Evolutionary conservation across 148 eudicot species (phyloP).

Genomic region (Dianthus caryophyllus): DNA sequence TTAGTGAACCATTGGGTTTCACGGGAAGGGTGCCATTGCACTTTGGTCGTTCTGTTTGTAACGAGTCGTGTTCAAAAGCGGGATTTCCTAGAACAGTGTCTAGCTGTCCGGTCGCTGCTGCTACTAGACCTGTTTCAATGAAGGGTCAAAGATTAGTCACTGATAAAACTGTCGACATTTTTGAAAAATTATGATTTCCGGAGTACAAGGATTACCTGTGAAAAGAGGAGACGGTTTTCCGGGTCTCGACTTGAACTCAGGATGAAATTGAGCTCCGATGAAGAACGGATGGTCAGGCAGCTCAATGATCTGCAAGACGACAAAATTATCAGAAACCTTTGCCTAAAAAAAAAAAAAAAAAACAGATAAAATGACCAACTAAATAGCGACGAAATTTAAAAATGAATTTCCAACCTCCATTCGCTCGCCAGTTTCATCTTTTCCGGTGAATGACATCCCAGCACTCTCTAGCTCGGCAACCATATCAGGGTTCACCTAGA

Average conservation of each 20-base stretch:
- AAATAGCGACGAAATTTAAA: background rate
- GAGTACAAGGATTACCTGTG: too few relatives aligned
- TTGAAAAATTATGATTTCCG: too few relatives aligned
- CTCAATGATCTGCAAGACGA: constrained; percentile 66
- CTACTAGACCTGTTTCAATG: constrained; percentile 59
- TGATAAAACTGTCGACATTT: too few relatives aligned
- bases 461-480: constrained; percentile 73
- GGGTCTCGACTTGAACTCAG: constrained; percentile 92
- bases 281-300: constrained; percentile 73
- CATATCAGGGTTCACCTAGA: constrained; percentile 83
- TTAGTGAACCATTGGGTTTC: constrained; percentile 21
- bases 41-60: constrained; percentile 22
- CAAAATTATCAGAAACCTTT: background rate
- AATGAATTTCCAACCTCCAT: constrained; percentile 68
- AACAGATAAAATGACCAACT: background rate
- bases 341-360: constrained; percentile 5
- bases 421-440: constrained; percentile 84
- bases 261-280: constrained; percentile 93
- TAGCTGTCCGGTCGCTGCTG: constrained; percentile 78
- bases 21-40: constrained; percentile 35
- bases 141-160: background rate
- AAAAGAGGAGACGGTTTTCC: constrained; percentile 89
- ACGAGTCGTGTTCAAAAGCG: constrained; percentile 8
- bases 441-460: constrained; percentile 84
- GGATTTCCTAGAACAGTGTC: constrained; percentile 41